Evolutionary conservation across 2,329 filamentous ascomycete species (phyloP).

Genomic region (Trichoderma cornu-damae): DNA sequence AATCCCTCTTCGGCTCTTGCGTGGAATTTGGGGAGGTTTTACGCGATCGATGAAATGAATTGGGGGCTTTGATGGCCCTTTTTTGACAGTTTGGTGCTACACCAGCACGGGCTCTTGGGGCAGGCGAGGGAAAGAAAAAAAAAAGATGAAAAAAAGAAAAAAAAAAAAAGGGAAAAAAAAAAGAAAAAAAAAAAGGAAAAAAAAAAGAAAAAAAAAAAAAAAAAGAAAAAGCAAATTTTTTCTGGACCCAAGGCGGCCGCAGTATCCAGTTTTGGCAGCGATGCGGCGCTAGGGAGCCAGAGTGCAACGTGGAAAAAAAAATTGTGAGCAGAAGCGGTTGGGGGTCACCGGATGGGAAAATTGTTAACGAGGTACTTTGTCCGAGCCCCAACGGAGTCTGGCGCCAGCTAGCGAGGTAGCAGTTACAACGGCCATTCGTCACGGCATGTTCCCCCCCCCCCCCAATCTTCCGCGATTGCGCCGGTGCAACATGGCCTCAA

Average conservation of each 20-base stretch:
- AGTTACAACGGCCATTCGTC: constrained; percentile 28
- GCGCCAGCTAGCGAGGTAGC: constrained; percentile 28
- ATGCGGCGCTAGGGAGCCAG: constrained; percentile 14
- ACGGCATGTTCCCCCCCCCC: too few relatives aligned
- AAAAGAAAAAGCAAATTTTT: constrained; percentile 15
- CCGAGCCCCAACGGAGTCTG: constrained; percentile 17
- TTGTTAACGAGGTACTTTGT: constrained; percentile 39
- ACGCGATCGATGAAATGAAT: too few relatives aligned
- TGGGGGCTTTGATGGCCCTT: too few relatives aligned
- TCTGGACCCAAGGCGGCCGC: constrained; percentile 13
- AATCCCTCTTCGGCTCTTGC: background rate
- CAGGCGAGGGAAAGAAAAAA: too few relatives aligned
- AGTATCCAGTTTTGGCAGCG: constrained; percentile 16
- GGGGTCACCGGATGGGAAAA: constrained; percentile 26
- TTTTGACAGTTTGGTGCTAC: background rate
- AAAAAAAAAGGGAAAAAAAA: too few relatives aligned
- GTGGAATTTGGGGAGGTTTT: background rate
- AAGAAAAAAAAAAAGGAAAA: too few relatives aligned
- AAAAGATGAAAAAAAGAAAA: too few relatives aligned
- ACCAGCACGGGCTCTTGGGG: constrained; percentile 3
- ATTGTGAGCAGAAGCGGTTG: background rate
- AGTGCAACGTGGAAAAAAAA: constrained; percentile 8
- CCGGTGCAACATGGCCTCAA: constrained; percentile 2
- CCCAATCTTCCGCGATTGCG: constrained; percentile 26
- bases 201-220: too few relatives aligned